Conservation (phyloP, 371 early-diverging fungal genomes). For the Lichtheimia hyalospora region DNA sequence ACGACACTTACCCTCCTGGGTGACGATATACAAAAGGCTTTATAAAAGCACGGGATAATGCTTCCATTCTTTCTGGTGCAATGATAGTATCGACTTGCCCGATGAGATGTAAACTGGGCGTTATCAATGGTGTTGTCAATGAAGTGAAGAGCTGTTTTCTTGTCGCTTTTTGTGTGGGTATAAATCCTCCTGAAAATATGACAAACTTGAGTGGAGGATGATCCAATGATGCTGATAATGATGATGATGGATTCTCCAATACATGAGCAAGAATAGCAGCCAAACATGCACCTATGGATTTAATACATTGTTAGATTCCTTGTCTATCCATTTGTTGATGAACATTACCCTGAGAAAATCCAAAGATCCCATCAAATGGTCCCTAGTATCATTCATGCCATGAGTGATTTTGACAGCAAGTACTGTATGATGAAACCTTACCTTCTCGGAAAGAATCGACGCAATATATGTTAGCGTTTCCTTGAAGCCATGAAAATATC, state of each 20-base stretch:
- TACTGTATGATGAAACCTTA: constrained; percentile 5
- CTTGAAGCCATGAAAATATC: constrained; percentile 54
- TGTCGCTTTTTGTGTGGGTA: constrained; percentile 29
- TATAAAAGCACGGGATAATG: constrained; percentile 38
- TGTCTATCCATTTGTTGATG: background rate
- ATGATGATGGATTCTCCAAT: constrained; percentile 31
- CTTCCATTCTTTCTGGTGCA: constrained; percentile 39
- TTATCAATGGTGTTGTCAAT: constrained; percentile 26
- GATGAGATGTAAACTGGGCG: constrained; percentile 70
- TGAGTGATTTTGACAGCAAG: background rate
- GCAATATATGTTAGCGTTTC: constrained; percentile 54
- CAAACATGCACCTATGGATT: constrained; percentile 51
- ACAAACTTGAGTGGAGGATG: constrained; percentile 60
- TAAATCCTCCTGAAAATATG: constrained; percentile 64
- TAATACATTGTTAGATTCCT: background rate
- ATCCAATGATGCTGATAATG: constrained; percentile 30
- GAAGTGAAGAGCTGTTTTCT: constrained; percentile 29
- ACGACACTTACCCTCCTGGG: constrained; percentile 48
- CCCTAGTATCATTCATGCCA: constrained; percentile 33
- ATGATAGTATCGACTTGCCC: constrained; percentile 61
- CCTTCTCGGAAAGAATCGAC: constrained; percentile 49
- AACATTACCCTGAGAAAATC: constrained; percentile 65
- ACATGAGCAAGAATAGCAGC: constrained; percentile 58
- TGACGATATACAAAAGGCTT: constrained; percentile 38
- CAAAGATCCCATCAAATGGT: constrained; percentile 74